Evolutionary conservation across 768 basidiomycete species (phyloP).

Genomic region (Auricularia sp.): DNA sequence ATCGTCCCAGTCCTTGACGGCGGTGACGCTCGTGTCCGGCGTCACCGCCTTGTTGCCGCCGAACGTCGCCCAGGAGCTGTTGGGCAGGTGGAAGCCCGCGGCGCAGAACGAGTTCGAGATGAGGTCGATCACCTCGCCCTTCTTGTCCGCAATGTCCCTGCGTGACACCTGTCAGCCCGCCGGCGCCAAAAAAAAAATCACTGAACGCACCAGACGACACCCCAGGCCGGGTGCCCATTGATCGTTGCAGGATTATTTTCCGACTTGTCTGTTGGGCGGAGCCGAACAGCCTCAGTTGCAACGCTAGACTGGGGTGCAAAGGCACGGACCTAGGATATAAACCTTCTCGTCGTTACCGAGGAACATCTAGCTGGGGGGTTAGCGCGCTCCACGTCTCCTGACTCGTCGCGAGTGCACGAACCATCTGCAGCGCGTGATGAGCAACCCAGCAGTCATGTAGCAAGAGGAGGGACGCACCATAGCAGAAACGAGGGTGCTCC

Average conservation of each 20-base stretch:
- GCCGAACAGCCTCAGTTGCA: not conserved
- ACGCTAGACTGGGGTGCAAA: not conserved
- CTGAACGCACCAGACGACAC: constrained; percentile 47
- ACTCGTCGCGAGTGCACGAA: not conserved
- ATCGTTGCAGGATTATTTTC: constrained; percentile 63
- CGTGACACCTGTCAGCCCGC: not conserved
- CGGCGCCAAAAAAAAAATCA: not conserved
- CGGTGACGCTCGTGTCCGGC: constrained; percentile 44
- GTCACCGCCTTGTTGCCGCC: constrained; percentile 72
- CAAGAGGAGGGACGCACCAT: not conserved
- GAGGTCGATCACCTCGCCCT: constrained; percentile 59
- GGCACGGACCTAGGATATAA: constrained; percentile 49
- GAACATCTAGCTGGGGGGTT: constrained; percentile 45
- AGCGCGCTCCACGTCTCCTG: not conserved
- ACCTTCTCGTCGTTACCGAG: constrained; percentile 70
- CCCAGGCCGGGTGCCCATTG: constrained; percentile 66
- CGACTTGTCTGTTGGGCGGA: constrained; percentile 51
- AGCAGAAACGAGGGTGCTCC: not conserved
- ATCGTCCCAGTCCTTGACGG: constrained; percentile 33
- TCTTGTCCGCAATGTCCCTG: constrained; percentile 54
- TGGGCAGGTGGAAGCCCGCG: constrained; percentile 73
- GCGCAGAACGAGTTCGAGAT: constrained; percentile 70
- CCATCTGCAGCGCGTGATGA: not conserved
- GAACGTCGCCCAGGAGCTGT: constrained; percentile 63
- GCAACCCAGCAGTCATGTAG: not conserved